phyloP scores from a whole-genome alignment of 202 grass and related monocot species.

The Panicum virgatum region DNA sequence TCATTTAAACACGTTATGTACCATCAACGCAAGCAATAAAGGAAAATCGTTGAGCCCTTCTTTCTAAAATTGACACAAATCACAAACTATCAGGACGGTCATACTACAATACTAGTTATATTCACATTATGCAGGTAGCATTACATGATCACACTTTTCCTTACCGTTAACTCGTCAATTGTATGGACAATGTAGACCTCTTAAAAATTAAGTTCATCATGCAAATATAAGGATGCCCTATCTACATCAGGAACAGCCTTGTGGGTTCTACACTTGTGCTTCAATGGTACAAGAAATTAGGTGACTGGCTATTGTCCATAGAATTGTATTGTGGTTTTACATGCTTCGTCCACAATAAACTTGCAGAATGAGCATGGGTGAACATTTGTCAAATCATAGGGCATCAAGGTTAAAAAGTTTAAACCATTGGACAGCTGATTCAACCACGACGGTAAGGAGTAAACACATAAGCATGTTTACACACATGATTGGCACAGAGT shows the following conservation, averaged over 20 bases:
- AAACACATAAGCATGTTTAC: constrained; percentile 1
- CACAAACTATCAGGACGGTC: not conserved
- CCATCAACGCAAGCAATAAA: constrained; percentile 23
- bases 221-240: constrained; percentile 10
- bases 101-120: constrained; percentile 9
- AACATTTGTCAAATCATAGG: constrained; percentile 14
- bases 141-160: not conserved
- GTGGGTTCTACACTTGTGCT: constrained; percentile 1
- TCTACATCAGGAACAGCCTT: constrained; percentile 24
- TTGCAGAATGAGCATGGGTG: not conserved
- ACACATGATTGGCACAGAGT: constrained; percentile 8
- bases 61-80: constrained; percentile 21
- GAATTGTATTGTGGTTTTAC: not conserved
- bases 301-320: not conserved
- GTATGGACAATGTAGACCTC: not conserved
- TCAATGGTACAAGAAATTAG: constrained; percentile 16
- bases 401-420: constrained; percentile 22
- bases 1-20: not conserved
- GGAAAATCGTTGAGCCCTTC: not conserved
- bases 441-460: not conserved
- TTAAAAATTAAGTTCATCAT: not conserved
- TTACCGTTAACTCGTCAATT: not conserved
- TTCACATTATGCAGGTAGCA: not conserved
- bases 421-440: constrained; percentile 10
- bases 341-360: constrained; percentile 12